Conservation (phyloP, 495 filamentous ascomycete genomes). For the Aspergillus asperescens region DNA sequence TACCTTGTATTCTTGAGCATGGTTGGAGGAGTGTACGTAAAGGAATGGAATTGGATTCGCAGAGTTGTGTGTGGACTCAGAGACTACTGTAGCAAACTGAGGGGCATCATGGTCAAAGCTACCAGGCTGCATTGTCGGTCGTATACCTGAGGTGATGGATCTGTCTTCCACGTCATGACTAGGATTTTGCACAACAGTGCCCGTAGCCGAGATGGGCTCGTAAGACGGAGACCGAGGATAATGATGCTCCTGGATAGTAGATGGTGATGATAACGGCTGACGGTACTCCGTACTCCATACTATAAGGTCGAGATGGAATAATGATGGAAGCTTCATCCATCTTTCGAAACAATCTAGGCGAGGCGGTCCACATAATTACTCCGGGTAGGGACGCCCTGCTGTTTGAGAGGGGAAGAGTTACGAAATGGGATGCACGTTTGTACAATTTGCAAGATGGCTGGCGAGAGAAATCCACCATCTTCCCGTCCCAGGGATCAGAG, state of each 20-base stretch:
- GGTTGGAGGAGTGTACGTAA: not conserved
- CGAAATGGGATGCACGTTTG: too few relatives aligned
- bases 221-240: too few relatives aligned
- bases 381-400: not conserved
- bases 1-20: conserved; percentile 6
- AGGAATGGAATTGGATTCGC: not conserved
- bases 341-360: not conserved
- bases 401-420: too few relatives aligned
- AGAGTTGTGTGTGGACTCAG: not conserved
- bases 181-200: not conserved
- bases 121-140: not conserved
- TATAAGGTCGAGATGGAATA: not conserved
- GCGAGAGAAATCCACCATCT: conserved; percentile 12
- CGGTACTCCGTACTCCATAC: too few relatives aligned
- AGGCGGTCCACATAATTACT: not conserved
- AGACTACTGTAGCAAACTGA: not conserved
- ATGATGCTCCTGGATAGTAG: too few relatives aligned
- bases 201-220: too few relatives aligned
- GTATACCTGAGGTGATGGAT: not conserved
- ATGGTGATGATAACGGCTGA: not conserved
- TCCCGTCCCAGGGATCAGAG: conserved; percentile 2
- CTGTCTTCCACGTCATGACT: conserved; percentile 13
- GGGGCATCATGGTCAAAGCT: not conserved
- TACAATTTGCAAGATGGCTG: conserved; percentile 2
- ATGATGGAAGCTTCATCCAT: not conserved